phyloP scores from a whole-genome alignment of 257 asterid species.

The Nicotiana paniculata region DNA sequence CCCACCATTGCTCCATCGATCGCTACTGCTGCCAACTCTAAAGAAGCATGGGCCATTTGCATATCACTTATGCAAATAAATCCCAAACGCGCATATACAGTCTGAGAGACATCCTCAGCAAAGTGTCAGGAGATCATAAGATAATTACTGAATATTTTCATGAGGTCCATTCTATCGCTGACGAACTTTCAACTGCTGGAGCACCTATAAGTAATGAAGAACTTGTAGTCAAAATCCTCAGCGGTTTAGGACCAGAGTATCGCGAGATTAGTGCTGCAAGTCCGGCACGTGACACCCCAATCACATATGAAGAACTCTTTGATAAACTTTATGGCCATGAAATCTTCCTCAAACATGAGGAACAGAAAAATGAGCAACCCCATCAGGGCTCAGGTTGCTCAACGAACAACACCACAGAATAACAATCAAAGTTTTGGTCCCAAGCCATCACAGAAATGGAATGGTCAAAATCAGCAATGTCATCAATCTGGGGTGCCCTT shows the following conservation, averaged over 20 bases:
- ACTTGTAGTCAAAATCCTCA: background rate
- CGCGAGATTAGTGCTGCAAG: background rate
- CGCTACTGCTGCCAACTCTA: background rate
- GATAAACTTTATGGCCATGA: background rate
- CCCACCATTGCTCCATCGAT: background rate
- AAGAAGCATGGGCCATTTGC: background rate
- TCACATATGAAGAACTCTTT: background rate
- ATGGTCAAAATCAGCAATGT: background rate
- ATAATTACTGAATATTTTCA: background rate
- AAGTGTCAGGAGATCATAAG: background rate
- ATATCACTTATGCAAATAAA: background rate
- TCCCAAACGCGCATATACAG: background rate
- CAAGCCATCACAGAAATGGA: background rate
- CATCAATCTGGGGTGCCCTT: background rate
- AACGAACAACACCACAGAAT: background rate
- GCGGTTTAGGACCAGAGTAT: background rate
- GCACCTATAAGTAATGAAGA: background rate
- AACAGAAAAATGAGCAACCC: too few relatives aligned
- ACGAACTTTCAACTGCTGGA: background rate
- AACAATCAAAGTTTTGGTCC: background rate
- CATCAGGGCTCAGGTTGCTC: background rate
- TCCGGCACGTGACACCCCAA: background rate
- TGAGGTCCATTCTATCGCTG: background rate
- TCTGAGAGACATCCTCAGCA: background rate
- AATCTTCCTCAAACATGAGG: background rate